Percentiles rank a stretch among this genome's conserved stretches.
Conservation (phyloP, 2,329 filamentous ascomycete genomes). For the Chaetothyriales sp. region DNA sequence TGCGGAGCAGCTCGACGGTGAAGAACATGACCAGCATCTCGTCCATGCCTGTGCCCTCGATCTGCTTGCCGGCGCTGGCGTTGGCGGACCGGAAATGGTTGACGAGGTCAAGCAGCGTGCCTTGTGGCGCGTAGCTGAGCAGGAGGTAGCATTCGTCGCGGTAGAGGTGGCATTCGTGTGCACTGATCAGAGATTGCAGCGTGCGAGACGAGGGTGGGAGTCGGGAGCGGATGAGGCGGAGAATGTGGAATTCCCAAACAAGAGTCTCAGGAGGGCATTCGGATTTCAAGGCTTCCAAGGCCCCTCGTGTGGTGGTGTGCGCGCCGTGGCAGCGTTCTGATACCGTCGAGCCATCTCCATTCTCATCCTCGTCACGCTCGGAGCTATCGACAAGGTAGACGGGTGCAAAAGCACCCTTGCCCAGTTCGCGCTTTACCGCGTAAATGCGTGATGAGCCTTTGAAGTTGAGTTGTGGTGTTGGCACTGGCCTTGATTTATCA, state of each 20-base stretch:
- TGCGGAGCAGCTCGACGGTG: conserved; percentile 76
- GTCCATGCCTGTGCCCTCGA: conserved; percentile 57
- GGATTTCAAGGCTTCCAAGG: conserved; percentile 83
- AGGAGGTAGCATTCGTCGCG: conserved; percentile 80
- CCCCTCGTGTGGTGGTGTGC: conserved; percentile 36
- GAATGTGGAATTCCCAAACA: conserved; percentile 89
- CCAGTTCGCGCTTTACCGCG: conserved; percentile 69
- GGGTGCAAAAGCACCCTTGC: conserved; percentile 85
- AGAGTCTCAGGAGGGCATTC: conserved; percentile 60
- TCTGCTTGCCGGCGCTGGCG: conserved; percentile 33
- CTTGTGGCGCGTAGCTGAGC: conserved; percentile 75
- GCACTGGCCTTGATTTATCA: conserved; percentile 42
- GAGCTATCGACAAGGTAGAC: conserved; percentile 80
- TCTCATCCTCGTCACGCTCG: conserved; percentile 35
- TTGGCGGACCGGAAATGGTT: conserved; percentile 65
- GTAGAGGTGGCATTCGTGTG: conserved; percentile 85
- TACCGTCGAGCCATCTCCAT: conserved; percentile 27
- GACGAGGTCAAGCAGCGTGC: conserved; percentile 86
- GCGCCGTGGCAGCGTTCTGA: background rate
- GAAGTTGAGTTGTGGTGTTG: conserved; percentile 52
- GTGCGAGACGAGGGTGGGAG: conserved; percentile 53
- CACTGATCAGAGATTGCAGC: conserved; percentile 63
- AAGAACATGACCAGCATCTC: conserved; percentile 93
- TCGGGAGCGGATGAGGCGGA: conserved; percentile 65
- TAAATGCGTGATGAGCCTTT: conserved; percentile 54